Evolutionary conservation across 495 filamentous ascomycete genomes (phyloP).

Genomic region (Neurospora sp.): DNA sequence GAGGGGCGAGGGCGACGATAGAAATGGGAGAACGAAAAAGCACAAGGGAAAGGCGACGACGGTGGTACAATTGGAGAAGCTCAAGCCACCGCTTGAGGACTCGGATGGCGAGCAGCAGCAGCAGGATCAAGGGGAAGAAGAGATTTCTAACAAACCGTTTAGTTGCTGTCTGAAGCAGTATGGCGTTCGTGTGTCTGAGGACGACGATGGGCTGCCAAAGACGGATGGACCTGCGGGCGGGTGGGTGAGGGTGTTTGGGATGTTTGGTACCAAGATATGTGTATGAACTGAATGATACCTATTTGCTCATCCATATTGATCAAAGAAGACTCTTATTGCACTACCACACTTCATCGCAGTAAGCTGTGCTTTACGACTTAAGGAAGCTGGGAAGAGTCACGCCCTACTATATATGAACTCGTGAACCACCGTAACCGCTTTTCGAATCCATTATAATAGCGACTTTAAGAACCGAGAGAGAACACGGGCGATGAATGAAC

Average conservation of each 20-base stretch:
- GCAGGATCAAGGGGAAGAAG: background rate
- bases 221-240: constrained; percentile 22
- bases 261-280: constrained; percentile 46
- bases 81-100: constrained; percentile 14
- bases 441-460: background rate
- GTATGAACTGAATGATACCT: background rate
- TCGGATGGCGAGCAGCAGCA: constrained; percentile 16
- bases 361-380: background rate
- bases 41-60: background rate
- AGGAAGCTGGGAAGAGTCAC: background rate
- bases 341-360: background rate
- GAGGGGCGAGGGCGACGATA: background rate
- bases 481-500: background rate
- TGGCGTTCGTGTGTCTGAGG: constrained; percentile 31
- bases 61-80: background rate
- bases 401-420: background rate
- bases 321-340: background rate
- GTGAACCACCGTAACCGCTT: background rate
- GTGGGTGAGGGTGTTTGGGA: constrained; percentile 42
- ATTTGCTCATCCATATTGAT: background rate
- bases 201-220: constrained; percentile 3
- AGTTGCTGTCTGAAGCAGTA: constrained; percentile 54
- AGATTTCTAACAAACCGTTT: constrained; percentile 41
- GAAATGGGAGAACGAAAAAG: background rate
- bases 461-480: background rate